These are phyloP conservation scores for Jackrogersella multiformis DNA, from an alignment of 495 filamentous ascomycete species.

Conservation along the genomic window DNA sequence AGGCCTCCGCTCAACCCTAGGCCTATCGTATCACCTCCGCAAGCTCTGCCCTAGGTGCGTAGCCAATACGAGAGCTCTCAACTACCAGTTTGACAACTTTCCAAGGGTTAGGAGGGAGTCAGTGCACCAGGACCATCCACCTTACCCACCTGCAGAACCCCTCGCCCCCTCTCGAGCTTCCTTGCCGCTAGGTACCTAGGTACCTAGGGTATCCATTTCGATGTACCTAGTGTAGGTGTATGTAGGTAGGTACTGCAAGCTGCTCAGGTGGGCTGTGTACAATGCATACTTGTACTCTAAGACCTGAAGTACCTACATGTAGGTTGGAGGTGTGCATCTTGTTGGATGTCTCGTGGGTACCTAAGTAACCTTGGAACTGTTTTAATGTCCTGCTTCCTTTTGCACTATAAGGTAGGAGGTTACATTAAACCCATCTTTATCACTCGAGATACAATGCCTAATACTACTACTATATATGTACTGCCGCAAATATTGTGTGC, in stretches of 20 bases:
- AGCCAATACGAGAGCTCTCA: slow-evolving; percentile 44
- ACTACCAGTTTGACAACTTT: not conserved
- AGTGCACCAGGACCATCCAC: slow-evolving; percentile 36
- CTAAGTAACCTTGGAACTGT: too few relatives aligned
- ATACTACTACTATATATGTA: not conserved
- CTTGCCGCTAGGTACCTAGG: slow-evolving; percentile 11
- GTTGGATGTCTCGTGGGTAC: slow-evolving; percentile 37
- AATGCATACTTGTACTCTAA: slow-evolving; percentile 20
- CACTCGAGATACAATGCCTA: slow-evolving; percentile 20
- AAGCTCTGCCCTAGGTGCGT: slow-evolving; percentile 31
- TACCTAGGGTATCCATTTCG: too few relatives aligned
- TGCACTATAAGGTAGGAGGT: slow-evolving; percentile 28
- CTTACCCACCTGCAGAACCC: slow-evolving; percentile 47
- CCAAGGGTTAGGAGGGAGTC: too few relatives aligned
- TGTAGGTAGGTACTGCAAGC: slow-evolving; percentile 36
- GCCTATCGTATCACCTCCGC: slow-evolving; percentile 38
- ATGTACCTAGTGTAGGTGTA: too few relatives aligned
- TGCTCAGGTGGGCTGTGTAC: slow-evolving; percentile 3
- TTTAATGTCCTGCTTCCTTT: slow-evolving; percentile 9
- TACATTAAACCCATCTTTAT: slow-evolving; percentile 20
- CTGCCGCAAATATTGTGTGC: slow-evolving; percentile 33
- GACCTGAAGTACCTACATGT: too few relatives aligned
- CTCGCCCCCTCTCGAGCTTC: slow-evolving; percentile 39
- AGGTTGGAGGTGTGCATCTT: too few relatives aligned
- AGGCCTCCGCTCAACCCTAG: slow-evolving; percentile 27